Conservation (phyloP, 306 rosid genomes). For the Pyrus betulifolia region DNA sequence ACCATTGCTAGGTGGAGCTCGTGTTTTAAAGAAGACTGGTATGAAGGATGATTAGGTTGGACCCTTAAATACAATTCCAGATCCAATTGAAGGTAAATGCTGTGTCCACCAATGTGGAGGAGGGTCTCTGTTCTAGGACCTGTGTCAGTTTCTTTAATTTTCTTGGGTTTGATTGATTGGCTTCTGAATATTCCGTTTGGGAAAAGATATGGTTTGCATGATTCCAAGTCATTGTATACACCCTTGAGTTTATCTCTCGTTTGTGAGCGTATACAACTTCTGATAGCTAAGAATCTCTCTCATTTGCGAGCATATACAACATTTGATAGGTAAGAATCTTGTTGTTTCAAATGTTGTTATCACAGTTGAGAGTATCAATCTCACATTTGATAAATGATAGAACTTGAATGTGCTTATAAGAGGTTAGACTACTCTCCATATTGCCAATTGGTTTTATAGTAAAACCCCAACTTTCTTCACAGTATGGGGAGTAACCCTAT, state of each 20-base stretch:
- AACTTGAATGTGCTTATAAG: too few species aligned
- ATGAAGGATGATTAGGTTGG: not conserved
- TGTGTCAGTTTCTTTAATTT: not conserved
- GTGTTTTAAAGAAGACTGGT: not conserved
- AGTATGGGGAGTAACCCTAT: too few species aligned
- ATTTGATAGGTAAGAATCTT: not conserved
- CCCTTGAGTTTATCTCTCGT: not conserved
- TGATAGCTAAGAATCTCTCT: too few species aligned
- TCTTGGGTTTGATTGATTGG: not conserved
- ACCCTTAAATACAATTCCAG: not conserved
- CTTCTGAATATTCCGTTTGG: not conserved
- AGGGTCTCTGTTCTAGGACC: not conserved
- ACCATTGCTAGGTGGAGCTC: not conserved
- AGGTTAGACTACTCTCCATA: too few species aligned
- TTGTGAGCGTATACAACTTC: not conserved
- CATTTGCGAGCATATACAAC: not conserved
- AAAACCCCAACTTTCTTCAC: too few species aligned
- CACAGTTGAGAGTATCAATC: too few species aligned
- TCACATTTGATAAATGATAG: too few species aligned
- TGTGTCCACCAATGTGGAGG: not conserved
- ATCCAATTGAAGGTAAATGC: not conserved
- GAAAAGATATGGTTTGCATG: not conserved
- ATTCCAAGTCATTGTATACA: not conserved
- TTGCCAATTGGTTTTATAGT: too few species aligned
- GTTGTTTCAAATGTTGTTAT: too few species aligned